Conservation (phyloP, 495 filamentous ascomycete genomes). For the Talaromyces adpressus region DNA sequence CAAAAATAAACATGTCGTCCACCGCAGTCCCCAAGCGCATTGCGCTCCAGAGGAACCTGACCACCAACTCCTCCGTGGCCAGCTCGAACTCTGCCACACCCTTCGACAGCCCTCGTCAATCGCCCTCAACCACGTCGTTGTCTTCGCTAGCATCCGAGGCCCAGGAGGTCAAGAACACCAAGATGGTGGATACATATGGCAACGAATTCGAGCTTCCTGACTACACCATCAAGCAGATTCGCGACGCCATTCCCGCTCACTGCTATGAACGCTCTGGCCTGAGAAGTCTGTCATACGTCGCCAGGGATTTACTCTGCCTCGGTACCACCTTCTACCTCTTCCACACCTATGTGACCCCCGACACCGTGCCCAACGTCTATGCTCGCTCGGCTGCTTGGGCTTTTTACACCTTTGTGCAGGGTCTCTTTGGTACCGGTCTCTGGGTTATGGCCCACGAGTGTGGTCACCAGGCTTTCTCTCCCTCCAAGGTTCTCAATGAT, state of each 20-base stretch:
- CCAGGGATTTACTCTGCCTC: conserved; percentile 49
- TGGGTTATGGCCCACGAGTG: conserved; percentile 73
- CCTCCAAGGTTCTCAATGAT: conserved; percentile 74
- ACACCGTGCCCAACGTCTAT: conserved; percentile 47
- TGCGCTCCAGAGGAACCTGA: conserved; percentile 41
- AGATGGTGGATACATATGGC: conserved; percentile 60
- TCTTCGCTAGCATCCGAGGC: conserved; percentile 72
- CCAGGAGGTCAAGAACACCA: conserved; percentile 28
- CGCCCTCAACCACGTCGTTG: conserved; percentile 81
- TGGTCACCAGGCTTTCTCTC: conserved; percentile 74
- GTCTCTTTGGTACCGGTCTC: conserved; percentile 57
- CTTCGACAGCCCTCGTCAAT: conserved; percentile 61
- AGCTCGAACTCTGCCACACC: conserved; percentile 61
- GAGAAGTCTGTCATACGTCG: conserved; percentile 56
- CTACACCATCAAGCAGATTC: conserved; percentile 65
- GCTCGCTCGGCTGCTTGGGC: conserved; percentile 47
- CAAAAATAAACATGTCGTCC: conserved; percentile 41
- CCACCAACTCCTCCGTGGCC: conserved; percentile 53
- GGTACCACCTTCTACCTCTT: conserved; percentile 55
- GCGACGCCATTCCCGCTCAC: conserved; percentile 53
- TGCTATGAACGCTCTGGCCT: conserved; percentile 61
- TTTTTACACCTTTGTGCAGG: conserved; percentile 58
- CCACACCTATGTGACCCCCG: conserved; percentile 59
- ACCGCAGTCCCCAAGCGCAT: conserved; percentile 49
- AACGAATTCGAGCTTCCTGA: conserved; percentile 66